phyloP scores from a whole-genome alignment of 116 monocot species.

The Trichopus zeylanicus region DNA sequence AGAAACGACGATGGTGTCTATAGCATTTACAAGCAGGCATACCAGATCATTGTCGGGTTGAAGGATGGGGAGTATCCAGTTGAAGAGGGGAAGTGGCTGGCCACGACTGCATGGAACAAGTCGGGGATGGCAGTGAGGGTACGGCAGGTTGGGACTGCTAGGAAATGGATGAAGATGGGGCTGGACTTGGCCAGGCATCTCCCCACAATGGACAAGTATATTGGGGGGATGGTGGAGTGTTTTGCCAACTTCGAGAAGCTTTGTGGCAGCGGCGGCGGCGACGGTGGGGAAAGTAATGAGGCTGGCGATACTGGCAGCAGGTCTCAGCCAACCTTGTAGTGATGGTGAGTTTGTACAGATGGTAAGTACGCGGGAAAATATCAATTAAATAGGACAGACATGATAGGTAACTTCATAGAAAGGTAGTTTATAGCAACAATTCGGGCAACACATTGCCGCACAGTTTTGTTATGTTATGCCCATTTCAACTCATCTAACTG shows the following conservation, averaged over 20 bases:
- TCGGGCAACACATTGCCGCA: no score
- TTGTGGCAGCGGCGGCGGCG: conserved; percentile 3
- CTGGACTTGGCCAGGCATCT: conserved; percentile 54
- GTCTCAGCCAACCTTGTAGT: conserved; percentile 14
- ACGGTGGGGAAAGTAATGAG: neutral
- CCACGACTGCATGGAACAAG: conserved; percentile 80
- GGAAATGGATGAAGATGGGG: conserved; percentile 89
- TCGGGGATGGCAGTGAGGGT: conserved; percentile 43
- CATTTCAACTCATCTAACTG: no score
- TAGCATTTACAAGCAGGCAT: conserved; percentile 56
- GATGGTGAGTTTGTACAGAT: neutral
- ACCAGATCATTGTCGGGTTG: conserved; percentile 81
- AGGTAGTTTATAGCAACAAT: no score
- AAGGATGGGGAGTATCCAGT: conserved; percentile 57
- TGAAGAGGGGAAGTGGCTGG: conserved; percentile 90
- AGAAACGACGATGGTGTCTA: conserved; percentile 21
- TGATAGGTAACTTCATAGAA: no score
- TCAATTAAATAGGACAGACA: no score
- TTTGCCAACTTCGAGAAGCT: conserved; percentile 44
- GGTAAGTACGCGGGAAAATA: no score
- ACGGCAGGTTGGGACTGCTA: conserved; percentile 38
- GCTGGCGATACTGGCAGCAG: conserved; percentile 3
- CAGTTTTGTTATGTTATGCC: no score
- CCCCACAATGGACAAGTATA: conserved; percentile 51
- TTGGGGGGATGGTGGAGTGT: conserved; percentile 51